These are phyloP conservation scores for Posidonia australis DNA, from an alignment of 106 monocot genomes.

Conservation along the genomic window DNA sequence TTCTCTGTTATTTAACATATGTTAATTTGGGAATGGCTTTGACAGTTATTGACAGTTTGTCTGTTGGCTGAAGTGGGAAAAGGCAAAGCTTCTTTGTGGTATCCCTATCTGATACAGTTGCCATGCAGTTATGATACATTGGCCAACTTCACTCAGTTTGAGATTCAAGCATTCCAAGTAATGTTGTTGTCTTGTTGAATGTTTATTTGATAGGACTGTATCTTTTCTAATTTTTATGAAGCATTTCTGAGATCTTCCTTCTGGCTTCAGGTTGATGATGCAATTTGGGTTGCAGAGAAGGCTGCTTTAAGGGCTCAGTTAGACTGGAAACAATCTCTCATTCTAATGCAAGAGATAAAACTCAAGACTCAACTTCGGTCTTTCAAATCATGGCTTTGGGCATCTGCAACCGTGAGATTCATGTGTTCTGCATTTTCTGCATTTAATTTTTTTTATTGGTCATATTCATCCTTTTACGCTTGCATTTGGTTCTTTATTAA, in stretches of 20 bases:
- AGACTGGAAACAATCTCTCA: constrained; percentile 57
- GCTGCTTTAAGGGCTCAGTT: constrained; percentile 35
- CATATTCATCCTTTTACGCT: neutral
- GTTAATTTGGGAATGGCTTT: neutral
- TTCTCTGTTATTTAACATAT: neutral
- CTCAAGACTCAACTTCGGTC: constrained; percentile 52
- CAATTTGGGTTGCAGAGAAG: constrained; percentile 62
- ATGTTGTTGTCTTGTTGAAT: neutral
- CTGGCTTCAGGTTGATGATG: constrained; percentile 61
- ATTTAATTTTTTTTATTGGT: neutral
- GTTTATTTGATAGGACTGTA: neutral
- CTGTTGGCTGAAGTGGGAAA: constrained; percentile 85
- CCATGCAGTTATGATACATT: constrained; percentile 52
- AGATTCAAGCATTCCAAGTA: constrained; percentile 70
- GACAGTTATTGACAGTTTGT: constrained; percentile 72
- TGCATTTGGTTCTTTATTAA: constrained; percentile 3
- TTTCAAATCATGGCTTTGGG: constrained; percentile 89
- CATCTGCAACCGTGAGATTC: constrained; percentile 62
- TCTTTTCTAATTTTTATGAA: neutral
- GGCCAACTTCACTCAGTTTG: constrained; percentile 46
- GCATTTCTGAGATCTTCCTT: neutral
- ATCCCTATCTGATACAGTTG: constrained; percentile 64
- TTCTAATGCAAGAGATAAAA: constrained; percentile 52
- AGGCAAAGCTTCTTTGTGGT: constrained; percentile 76
- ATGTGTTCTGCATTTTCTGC: neutral